Percentiles rank a stretch among this genome's conserved stretches.
Conservation (phyloP, 1,284 basidiomycete genomes). For the Marasmius oreades region DNA sequence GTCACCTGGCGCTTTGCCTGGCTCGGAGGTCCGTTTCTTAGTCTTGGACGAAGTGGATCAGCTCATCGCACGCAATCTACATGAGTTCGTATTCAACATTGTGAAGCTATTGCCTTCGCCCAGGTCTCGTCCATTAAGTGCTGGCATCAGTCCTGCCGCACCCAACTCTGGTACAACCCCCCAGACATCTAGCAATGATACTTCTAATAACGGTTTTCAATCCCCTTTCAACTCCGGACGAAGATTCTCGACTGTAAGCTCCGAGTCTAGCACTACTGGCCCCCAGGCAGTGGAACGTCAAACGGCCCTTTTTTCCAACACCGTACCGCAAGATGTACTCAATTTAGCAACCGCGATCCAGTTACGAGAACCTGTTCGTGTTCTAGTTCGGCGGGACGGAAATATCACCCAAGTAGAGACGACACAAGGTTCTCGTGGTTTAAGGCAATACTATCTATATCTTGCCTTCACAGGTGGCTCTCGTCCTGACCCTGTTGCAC, state of each 20-base stretch:
- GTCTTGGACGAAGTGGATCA: constrained; percentile 98
- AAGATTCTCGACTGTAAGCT: constrained; percentile 54
- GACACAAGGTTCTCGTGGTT: constrained; percentile 71
- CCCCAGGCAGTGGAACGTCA: constrained; percentile 71
- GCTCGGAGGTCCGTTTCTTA: constrained; percentile 85
- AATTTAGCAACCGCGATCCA: constrained; percentile 88
- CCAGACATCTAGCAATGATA: constrained; percentile 51
- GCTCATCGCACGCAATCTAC: constrained; percentile 92
- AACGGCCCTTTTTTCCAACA: constrained; percentile 94
- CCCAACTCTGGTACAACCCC: constrained; percentile 26
- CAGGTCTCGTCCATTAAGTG: constrained; percentile 58
- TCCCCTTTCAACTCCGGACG: constrained; percentile 53
- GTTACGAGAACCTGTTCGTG: constrained; percentile 91
- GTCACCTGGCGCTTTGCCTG: constrained; percentile 68
- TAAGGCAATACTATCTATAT: constrained; percentile 92
- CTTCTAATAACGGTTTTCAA: constrained; percentile 37
- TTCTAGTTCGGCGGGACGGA: constrained; percentile 94
- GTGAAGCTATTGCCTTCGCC: constrained; percentile 87
- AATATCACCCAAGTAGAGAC: constrained; percentile 73
- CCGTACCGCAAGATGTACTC: constrained; percentile 90
- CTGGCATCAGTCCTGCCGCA: constrained; percentile 36
- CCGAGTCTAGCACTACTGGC: constrained; percentile 29
- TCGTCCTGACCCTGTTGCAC: constrained; percentile 58
- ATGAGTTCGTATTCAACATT: constrained; percentile 92
- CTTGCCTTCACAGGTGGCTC: constrained; percentile 86